Evolutionary conservation across 2,329 filamentous ascomycete genomes (phyloP), one percentile per base, ranked within the genome.

Genomic region (Zelopaecilomyces penicillatus): DNA sequence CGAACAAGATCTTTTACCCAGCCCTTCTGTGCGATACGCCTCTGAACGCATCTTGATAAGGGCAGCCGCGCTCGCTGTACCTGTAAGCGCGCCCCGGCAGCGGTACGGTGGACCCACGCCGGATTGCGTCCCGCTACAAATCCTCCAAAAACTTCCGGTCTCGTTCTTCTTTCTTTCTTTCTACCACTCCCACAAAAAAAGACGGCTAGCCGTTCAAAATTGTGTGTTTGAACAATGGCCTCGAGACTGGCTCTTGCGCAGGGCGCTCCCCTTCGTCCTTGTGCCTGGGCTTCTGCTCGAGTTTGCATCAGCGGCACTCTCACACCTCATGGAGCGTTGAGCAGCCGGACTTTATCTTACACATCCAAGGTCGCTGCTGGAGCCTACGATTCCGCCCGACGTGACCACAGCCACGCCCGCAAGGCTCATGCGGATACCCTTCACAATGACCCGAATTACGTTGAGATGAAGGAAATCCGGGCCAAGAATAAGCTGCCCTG

Each of bases 211-310:
- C 35, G 35, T 32, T 10, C 30, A 19, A 29, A 29, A 7, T 3
- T 29, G 33, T 36, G 32, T 44, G 11, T 33, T 34, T 41, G 45
- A 10, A 41, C 48, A 46, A 60, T 60, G 57, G 56, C 57, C 38
- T 59, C 54, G 37, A 50, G 56, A 50, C 49, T 58, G 46, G 49
- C 51, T 44, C 42, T 59, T 35, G 35, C 50, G 27, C 55, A 56
- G 39, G 53, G 50, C 37, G 51, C 49, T 39, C 44, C 51, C 39
- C 47, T 54, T 43, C 51, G 51, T 35, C 42, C 52, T 10, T 54
- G 19, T 19, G 19, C 19, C 19, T 19, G 19, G 19, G 19, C 19
- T 19, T 19, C 19, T 19, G 2, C 47, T 36, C 39, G 35, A 36
- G 27, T 47, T 41, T 39, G 45, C 37, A 44, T 41, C 37, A 37